Conservation (phyloP, 305 asterid species). For the Fraxinus albicans region DNA sequence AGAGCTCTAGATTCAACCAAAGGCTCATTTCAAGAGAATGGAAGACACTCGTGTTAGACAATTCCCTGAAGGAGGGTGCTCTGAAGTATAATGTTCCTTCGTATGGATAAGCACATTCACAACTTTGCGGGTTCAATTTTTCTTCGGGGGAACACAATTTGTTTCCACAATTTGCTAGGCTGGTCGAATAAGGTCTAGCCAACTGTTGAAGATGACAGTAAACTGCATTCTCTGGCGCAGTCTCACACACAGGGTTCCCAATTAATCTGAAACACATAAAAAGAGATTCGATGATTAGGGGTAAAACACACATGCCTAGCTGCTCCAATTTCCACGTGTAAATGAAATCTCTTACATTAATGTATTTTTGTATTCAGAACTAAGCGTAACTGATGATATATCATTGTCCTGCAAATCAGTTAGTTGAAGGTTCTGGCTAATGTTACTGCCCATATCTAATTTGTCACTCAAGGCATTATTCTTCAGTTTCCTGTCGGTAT, state of each 20-base stretch:
- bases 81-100: constrained; percentile 89
- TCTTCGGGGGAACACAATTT: constrained; percentile 60
- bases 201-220: constrained; percentile 84
- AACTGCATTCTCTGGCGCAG: constrained; percentile 58
- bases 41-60: constrained; percentile 69
- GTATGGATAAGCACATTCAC: constrained; percentile 85
- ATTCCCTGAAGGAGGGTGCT: constrained; percentile 87
- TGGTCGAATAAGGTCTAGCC: constrained; percentile 74
- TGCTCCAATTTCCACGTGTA: not conserved
- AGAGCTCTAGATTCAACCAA: constrained; percentile 76
- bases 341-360: constrained; percentile 51
- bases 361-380: constrained; percentile 67
- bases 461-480: constrained; percentile 69
- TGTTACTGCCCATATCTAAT: constrained; percentile 60
- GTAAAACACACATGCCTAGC: constrained; percentile 8
- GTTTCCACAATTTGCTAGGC: constrained; percentile 80
- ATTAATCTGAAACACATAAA: constrained; percentile 52
- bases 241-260: constrained; percentile 85
- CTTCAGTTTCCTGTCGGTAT: constrained; percentile 60
- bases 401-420: constrained; percentile 80
- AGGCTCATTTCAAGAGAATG: constrained; percentile 93
- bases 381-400: constrained; percentile 65
- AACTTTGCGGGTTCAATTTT: constrained; percentile 83
- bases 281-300: not conserved
- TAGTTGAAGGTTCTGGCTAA: constrained; percentile 66